These are phyloP conservation scores for Xylaria longipes DNA, from an alignment of 495 filamentous ascomycete species.

Conservation along the genomic window DNA sequence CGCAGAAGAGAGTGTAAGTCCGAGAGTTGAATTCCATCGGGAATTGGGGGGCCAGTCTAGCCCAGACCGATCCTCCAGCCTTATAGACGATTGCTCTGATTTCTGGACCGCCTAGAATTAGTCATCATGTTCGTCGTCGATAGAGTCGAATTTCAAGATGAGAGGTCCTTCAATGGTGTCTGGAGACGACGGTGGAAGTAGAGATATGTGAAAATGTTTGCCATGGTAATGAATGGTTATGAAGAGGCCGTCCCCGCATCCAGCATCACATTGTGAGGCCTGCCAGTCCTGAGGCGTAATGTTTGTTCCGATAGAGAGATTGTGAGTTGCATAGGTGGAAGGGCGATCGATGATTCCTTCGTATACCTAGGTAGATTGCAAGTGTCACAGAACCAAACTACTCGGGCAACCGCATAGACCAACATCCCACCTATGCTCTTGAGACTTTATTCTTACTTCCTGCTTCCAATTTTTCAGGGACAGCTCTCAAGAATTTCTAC, in stretches of 20 bases:
- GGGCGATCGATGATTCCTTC: no score
- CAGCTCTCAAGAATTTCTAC: no score
- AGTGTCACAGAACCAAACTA: no score
- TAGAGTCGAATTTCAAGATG: conserved; percentile 26
- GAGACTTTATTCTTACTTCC: no score
- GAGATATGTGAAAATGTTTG: conserved; percentile 27
- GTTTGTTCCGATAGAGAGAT: no score
- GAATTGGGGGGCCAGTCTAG: conserved; percentile 26
- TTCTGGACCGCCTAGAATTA: neutral
- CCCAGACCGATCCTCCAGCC: conserved; percentile 27
- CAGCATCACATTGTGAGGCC: conserved; percentile 26
- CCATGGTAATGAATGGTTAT: conserved; percentile 28
- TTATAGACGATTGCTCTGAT: conserved; percentile 29
- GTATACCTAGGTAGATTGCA: no score
- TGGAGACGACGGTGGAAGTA: conserved; percentile 22
- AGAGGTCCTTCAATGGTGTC: conserved; percentile 29
- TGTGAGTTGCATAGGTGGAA: no score
- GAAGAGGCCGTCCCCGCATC: conserved; percentile 27
- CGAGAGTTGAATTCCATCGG: neutral
- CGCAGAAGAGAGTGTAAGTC: conserved; percentile 17
- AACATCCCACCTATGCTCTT: no score
- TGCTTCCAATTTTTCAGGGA: no score
- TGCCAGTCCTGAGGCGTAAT: neutral
- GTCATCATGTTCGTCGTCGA: conserved; percentile 13
- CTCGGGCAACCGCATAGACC: no score